These are phyloP conservation scores for Sclerotinia spermophila DNA, from an alignment of 2,329 filamentous ascomycete species.

Conservation along the genomic window DNA sequence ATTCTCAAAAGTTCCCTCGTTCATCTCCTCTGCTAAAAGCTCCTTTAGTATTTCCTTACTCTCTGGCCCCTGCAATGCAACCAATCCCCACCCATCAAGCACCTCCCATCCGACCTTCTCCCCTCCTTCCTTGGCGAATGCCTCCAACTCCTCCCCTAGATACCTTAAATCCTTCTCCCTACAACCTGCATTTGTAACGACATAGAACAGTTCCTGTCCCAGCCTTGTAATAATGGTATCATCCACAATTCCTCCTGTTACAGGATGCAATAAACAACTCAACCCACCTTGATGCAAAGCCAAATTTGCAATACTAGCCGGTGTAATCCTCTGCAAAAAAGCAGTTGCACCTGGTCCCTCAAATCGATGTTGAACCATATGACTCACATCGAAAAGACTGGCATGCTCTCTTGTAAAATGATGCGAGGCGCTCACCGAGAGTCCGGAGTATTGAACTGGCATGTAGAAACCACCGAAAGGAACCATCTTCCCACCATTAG, in stretches of 20 bases:
- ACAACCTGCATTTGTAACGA: conserved; percentile 93
- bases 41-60: conserved; percentile 65
- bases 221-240: conserved; percentile 87
- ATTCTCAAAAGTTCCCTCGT: conserved; percentile 52
- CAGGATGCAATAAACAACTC: conserved; percentile 75
- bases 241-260: conserved; percentile 87
- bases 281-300: conserved; percentile 69
- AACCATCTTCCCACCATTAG: conserved; percentile 86
- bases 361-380: conserved; percentile 92
- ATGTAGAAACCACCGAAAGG: conserved; percentile 92
- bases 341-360: conserved; percentile 73
- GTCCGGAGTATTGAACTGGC: conserved; percentile 81
- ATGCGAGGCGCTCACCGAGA: conserved; percentile 80
- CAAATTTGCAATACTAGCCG: conserved; percentile 65
- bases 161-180: conserved; percentile 83
- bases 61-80: conserved; percentile 86
- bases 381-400: conserved; percentile 91
- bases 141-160: conserved; percentile 64
- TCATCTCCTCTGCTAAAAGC: conserved; percentile 51
- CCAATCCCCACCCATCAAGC: conserved; percentile 68
- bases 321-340: conserved; percentile 82
- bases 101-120: conserved; percentile 64
- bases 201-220: conserved; percentile 73
- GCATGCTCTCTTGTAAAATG: conserved; percentile 83
- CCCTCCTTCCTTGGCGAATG: conserved; percentile 53